Evolutionary conservation across 2,329 filamentous ascomycete species (phyloP).

Genomic region (Pseudogymnoascus sp.): DNA sequence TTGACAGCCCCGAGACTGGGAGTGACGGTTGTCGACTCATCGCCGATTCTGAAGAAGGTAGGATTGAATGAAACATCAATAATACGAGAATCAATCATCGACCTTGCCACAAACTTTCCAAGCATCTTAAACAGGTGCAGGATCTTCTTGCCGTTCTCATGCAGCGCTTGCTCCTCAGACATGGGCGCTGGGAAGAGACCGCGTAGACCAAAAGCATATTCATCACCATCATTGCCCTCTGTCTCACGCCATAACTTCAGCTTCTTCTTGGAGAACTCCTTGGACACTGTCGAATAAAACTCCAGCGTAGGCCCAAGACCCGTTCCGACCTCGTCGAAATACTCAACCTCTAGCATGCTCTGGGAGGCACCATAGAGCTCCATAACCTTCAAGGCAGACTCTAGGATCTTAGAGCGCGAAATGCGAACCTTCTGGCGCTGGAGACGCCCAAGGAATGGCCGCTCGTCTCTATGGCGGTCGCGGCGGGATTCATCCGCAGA

Average conservation of each 20-base stretch:
- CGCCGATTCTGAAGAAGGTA: constrained; percentile 91
- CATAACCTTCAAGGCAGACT: constrained; percentile 98
- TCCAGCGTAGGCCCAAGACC: constrained; percentile 91
- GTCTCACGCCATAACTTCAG: constrained; percentile 94
- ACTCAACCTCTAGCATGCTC: constrained; percentile 93
- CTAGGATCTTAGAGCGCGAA: constrained; percentile 84
- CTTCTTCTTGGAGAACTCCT: constrained; percentile 95
- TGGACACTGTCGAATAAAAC: constrained; percentile 96
- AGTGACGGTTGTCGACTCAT: constrained; percentile 55
- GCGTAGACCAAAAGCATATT: constrained; percentile 76
- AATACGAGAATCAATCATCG: constrained; percentile 96
- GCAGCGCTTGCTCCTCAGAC: constrained; percentile 64
- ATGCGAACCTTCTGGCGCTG: constrained; percentile 98
- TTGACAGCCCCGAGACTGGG: constrained; percentile 86
- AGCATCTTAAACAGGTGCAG: constrained; percentile 85
- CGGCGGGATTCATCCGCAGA: constrained; percentile 70
- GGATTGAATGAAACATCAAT: constrained; percentile 97
- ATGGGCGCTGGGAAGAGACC: constrained; percentile 91
- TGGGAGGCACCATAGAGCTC: constrained; percentile 95
- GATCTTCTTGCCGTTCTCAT: constrained; percentile 78
- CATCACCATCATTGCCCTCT: constrained; percentile 62
- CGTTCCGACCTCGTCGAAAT: constrained; percentile 97
- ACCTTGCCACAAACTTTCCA: constrained; percentile 93
- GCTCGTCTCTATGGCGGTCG: constrained; percentile 76
- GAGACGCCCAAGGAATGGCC: constrained; percentile 81